phyloP scores from a whole-genome alignment of 345 rosid species.

The Aurinia saxatilis region DNA sequence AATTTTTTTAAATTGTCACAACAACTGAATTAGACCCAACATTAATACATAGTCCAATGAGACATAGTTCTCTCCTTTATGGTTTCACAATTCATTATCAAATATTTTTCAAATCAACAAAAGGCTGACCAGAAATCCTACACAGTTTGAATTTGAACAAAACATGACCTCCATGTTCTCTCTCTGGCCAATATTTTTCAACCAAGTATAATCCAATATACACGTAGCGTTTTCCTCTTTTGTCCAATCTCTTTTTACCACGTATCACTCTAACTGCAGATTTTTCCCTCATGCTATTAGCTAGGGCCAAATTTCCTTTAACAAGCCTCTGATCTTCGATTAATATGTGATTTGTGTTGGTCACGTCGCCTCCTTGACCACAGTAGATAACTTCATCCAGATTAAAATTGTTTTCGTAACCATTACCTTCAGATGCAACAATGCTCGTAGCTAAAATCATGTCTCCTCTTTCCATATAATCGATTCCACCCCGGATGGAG shows the following conservation, averaged over 20 bases:
- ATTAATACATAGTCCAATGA: too few species aligned
- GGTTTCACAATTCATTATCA: too few species aligned
- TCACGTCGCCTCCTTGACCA: constrained; percentile 69
- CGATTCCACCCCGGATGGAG: constrained; percentile 62
- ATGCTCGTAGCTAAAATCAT: constrained; percentile 53
- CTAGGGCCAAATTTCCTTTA: constrained; percentile 78
- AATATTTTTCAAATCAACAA: background rate
- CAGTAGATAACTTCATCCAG: constrained; percentile 56
- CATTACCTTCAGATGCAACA: constrained; percentile 68
- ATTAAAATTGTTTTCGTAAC: constrained; percentile 38
- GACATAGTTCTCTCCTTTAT: too few species aligned
- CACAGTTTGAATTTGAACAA: constrained; percentile 58
- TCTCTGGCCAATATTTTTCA: constrained; percentile 45
- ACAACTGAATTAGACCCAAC: too few species aligned
- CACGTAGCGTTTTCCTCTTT: constrained; percentile 38
- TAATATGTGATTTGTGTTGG: constrained; percentile 32
- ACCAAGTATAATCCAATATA: constrained; percentile 81
- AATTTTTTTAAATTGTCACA: too few species aligned
- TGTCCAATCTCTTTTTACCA: constrained; percentile 26
- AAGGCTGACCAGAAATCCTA: constrained; percentile 53
- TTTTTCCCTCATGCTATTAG: constrained; percentile 38
- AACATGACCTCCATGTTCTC: constrained; percentile 47
- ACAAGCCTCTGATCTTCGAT: too few species aligned
- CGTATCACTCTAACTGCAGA: constrained; percentile 75
- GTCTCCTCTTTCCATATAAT: constrained; percentile 39